Evolutionary conservation across 371 early-diverging fungal genomes (phyloP), one percentile per base, ranked within the genome.

Genomic region (Vairimorpha ceranae): DNA sequence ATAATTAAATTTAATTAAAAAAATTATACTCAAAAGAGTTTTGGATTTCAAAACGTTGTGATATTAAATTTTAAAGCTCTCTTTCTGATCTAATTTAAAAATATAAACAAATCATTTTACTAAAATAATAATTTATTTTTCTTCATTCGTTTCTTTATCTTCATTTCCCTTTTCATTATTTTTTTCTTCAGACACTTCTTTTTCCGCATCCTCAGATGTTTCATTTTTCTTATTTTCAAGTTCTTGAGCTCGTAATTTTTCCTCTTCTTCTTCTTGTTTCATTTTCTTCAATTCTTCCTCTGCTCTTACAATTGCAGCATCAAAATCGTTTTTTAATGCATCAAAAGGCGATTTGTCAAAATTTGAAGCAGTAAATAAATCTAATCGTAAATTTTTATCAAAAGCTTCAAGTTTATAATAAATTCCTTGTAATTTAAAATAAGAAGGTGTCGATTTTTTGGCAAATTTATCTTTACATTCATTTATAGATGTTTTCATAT

Each of bases 251-350:
- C 48, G 10, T 30, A 27, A 21, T 38, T 72, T 41, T 32, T 64
- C 65, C 29, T 77, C 30, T 38, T 66, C 33, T 0, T 60, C 59
- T 68, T 67, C 27, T 72, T 65, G 8, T 36, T 66, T 17, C 36
- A 63, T 17, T 70, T 72, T 63, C 38, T 58, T 41, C 70, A 68
- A 32, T 73, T 65, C 56, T 23, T 12, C 29, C 35, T 56, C 64
- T 33, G 51, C 29, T 15, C 63, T 67, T 66, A 36, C 60, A 7
- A 70, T 35, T 41, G 27, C 33, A 32, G 36, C 30, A 45, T 74
- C 35, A 33, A 43, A 36, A 43, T 70, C 71, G 32, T 68, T 7
- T 17, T 32, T 33, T 15, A 70, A 21, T 3, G 27, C 32, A 2
- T 32, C 30, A 45, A 41, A 43, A 43, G 29, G 14, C 29, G 2